A percentile compares a stretch with the other conserved stretches of the same genome.
phyloP scores from a whole-genome alignment of 805 yeast species.

The Ogataea zsoltii region DNA sequence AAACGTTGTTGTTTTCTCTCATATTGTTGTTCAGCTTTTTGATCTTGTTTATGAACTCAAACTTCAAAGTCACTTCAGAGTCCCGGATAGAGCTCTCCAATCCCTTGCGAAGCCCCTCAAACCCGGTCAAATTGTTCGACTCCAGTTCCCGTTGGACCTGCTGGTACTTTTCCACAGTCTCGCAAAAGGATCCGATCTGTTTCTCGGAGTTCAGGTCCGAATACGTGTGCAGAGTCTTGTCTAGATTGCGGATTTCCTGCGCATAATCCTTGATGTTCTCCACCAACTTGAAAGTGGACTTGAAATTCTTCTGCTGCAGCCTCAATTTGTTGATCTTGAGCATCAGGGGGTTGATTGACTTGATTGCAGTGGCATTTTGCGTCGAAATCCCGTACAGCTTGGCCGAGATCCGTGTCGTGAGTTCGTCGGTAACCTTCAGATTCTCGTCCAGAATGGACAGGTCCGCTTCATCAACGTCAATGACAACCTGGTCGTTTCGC shows the following conservation, averaged over 20 bases:
- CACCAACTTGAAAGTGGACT: conserved; percentile 49
- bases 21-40: conserved; percentile 38
- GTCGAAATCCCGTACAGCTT: conserved; percentile 56
- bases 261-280: conserved; percentile 53
- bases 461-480: conserved; percentile 79
- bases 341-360: conserved; percentile 70
- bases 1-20: conserved; percentile 35
- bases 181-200: conserved; percentile 46
- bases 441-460: conserved; percentile 80
- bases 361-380: conserved; percentile 56
- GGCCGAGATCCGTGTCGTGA: conserved; percentile 54
- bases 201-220: conserved; percentile 30
- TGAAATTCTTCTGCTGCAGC: conserved; percentile 56
- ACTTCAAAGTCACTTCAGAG: conserved; percentile 55
- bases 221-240: conserved; percentile 35
- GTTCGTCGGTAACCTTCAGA: conserved; percentile 54
- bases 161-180: conserved; percentile 37
- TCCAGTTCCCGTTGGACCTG: conserved; percentile 16
- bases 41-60: conserved; percentile 48
- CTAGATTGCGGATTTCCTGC: conserved; percentile 29
- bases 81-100: conserved; percentile 55
- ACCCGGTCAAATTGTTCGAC: conserved; percentile 42
- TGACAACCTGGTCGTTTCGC: conserved; percentile 11
- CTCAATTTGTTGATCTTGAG: conserved; percentile 59
- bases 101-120: conserved; percentile 66